phyloP scores from a whole-genome alignment of 805 yeast genomes.

The Hyphopichia homilentoma region DNA sequence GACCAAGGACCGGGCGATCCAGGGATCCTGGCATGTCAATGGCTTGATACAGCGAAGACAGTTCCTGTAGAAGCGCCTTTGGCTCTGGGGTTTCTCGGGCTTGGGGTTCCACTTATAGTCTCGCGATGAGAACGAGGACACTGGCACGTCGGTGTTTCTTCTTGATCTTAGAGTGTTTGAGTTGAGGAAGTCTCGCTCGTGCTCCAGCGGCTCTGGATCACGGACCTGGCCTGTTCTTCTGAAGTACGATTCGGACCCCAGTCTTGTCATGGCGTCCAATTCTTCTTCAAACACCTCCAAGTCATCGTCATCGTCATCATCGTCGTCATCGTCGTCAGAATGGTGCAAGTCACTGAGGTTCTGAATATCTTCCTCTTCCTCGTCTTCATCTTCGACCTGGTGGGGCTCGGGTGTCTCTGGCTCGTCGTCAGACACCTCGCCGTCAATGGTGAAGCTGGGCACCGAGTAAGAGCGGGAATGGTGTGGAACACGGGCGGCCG shows the following conservation, averaged over 20 bases:
- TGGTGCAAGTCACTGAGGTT: slow-evolving; percentile 24
- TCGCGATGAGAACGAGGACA: slow-evolving; percentile 7
- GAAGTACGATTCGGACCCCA: no score
- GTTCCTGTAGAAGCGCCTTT: slow-evolving; percentile 42
- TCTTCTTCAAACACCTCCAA: slow-evolving; percentile 4
- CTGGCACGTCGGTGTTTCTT: slow-evolving; percentile 4
- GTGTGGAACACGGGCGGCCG: neutral
- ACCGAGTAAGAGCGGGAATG: slow-evolving; percentile 6
- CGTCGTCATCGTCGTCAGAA: slow-evolving; percentile 27
- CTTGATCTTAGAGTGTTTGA: slow-evolving; percentile 1
- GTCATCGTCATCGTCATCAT: slow-evolving; percentile 12
- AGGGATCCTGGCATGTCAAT: slow-evolving; percentile 46
- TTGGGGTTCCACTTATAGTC: slow-evolving; percentile 50
- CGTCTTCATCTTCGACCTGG: slow-evolving; percentile 11
- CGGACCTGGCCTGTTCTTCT: no score
- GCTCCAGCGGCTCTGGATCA: no score
- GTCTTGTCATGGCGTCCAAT: no score
- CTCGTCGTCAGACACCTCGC: slow-evolving; percentile 13
- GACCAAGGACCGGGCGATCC: slow-evolving; percentile 48
- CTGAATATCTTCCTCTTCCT: slow-evolving; percentile 25
- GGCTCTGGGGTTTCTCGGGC: slow-evolving; percentile 23
- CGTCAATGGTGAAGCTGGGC: slow-evolving; percentile 7
- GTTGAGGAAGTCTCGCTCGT: slow-evolving; percentile 1
- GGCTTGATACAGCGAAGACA: slow-evolving; percentile 57
- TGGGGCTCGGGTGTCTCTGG: slow-evolving; percentile 1